phyloP scores from a whole-genome alignment of 2,329 filamentous ascomycete species.

The Botrytis tulipae region DNA sequence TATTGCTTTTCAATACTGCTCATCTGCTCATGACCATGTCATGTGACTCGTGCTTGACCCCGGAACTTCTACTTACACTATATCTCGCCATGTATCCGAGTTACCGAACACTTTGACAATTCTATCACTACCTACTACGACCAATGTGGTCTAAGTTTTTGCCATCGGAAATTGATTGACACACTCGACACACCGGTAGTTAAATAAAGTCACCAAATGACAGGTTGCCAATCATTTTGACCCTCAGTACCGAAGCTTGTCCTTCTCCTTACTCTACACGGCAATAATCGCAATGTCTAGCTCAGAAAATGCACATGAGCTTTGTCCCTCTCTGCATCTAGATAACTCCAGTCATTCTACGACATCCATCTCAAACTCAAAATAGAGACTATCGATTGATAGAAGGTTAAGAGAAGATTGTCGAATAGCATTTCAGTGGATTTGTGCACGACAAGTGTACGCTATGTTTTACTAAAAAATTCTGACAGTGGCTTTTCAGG shows the following conservation, averaged over 20 bases:
- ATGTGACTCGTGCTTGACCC: neutral
- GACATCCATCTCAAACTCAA: neutral
- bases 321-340: neutral
- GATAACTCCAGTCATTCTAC: neutral
- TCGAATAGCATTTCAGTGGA: neutral
- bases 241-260: neutral
- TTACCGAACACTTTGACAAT: neutral
- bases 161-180: neutral
- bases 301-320: neutral
- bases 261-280: neutral
- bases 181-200: neutral
- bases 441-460: neutral
- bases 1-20: neutral
- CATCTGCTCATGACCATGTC: neutral
- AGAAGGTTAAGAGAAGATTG: neutral
- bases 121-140: neutral
- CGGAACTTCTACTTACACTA: neutral
- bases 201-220: neutral
- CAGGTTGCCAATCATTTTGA: neutral
- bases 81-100: neutral
- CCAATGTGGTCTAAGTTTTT: neutral
- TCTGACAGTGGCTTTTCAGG: neutral
- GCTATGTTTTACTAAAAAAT: neutral
- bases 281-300: neutral
- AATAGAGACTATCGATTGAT: neutral